Percentiles rank a stretch among this genome's conserved stretches.
Evolutionary conservation across 2,329 filamentous ascomycete genomes (phyloP).

Genomic region (Fusarium torreyae): DNA sequence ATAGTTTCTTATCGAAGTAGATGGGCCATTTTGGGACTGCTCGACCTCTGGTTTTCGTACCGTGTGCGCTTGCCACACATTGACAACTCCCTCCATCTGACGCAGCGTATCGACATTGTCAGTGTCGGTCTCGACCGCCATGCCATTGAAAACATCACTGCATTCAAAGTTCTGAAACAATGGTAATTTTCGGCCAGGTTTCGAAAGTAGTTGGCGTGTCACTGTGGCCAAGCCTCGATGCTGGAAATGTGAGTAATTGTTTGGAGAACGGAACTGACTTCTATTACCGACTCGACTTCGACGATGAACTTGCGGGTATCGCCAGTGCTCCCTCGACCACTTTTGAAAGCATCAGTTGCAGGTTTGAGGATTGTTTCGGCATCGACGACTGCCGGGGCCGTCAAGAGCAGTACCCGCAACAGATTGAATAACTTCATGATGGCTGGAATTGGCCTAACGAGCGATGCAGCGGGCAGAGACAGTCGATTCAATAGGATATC

Average conservation of each 20-base stretch:
- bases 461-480: background rate
- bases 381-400: slow-evolving; percentile 20
- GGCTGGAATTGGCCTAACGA: background rate
- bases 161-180: slow-evolving; percentile 54
- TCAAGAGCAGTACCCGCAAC: slow-evolving; percentile 29
- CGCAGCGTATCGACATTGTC: slow-evolving; percentile 54
- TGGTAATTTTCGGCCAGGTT: slow-evolving; percentile 26
- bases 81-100: slow-evolving; percentile 54
- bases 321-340: slow-evolving; percentile 16
- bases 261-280: slow-evolving; percentile 5
- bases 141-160: slow-evolving; percentile 55
- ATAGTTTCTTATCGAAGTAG: slow-evolving; percentile 49
- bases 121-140: slow-evolving; percentile 52
- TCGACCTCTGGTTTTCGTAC: slow-evolving; percentile 45
- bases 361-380: slow-evolving; percentile 17
- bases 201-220: slow-evolving; percentile 44
- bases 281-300: slow-evolving; percentile 47
- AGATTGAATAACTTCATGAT: slow-evolving; percentile 41
- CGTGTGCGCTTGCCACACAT: slow-evolving; percentile 56
- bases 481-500: background rate
- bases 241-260: slow-evolving; percentile 37
- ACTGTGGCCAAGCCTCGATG: slow-evolving; percentile 33
- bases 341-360: background rate
- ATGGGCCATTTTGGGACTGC: slow-evolving; percentile 27
- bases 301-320: slow-evolving; percentile 47